Evolutionary conservation across 306 rosid genomes (phyloP), one percentile per base, ranked within the genome.

Genomic region (Pyrus bretschneideri): DNA sequence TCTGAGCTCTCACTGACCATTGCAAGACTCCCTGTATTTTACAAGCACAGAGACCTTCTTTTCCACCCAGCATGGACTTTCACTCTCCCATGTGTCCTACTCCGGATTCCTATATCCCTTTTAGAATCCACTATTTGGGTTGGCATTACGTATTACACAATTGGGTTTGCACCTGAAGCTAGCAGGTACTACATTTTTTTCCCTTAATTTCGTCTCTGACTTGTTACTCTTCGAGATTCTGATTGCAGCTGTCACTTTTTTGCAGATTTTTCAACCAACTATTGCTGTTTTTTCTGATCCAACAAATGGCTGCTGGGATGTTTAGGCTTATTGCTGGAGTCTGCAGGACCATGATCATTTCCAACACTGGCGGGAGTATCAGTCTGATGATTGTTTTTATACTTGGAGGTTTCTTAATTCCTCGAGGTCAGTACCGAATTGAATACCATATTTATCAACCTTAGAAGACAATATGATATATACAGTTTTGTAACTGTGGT

Each of bases 41-140:
- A 95, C 85, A 95, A 90, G 85, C 98, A 95, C 0, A 86, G 98
- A 76, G 97, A 95, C 76, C 91, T 90, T 19, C 91, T 90, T 77
- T 92, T 95, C 70, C 97, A 95, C 75, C 98, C 98, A 71, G 83
- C 87, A 4, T 95, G 98, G 98, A 83, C 97, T 62, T 95, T 66
- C 72, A 95, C 97, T 1, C 84, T 95, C 54, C 96, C 98, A 13
- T 87, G 84, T 61, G 87, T 76, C 49, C 62, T 95, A 7, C 93
- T 92, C 9, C 44, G 78, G 17, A 54, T 95, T 15, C 98, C 97
- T 40, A 80, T 89, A 29, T 87, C 98, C 6, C 6, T 89, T 1
- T 23, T 92, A 2, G 98, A 92, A 69, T 76, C 97, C 35, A 4
- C 61, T 14, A 81, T 88, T 78, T 95, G 97, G 96, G 63, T 84